Conservation (phyloP, 2,329 filamentous ascomycete species). For the Didymella arachidicola region DNA sequence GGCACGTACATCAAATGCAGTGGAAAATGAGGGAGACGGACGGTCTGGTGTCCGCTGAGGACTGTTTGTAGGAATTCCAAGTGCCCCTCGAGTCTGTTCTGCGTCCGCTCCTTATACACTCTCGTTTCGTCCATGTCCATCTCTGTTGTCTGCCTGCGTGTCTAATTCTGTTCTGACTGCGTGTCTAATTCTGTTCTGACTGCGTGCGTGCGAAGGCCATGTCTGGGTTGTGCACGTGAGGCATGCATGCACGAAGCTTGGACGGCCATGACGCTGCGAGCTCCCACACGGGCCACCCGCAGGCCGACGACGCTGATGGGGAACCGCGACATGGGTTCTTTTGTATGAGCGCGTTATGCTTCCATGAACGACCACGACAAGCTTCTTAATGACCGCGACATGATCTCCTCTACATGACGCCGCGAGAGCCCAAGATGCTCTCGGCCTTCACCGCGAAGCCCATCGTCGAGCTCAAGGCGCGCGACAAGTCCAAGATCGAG, state of each 20-base stretch:
- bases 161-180: too few relatives aligned
- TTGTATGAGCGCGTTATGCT: too few relatives aligned
- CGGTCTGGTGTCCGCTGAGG: conserved; percentile 30
- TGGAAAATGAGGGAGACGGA: conserved; percentile 33
- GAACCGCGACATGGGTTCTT: too few relatives aligned
- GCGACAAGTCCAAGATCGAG: conserved; percentile 97
- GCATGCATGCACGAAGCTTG: conserved; percentile 4
- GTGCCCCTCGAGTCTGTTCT: conserved; percentile 25
- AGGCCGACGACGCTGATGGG: too few relatives aligned
- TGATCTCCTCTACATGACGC: conserved; percentile 26
- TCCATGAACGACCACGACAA: too few relatives aligned
- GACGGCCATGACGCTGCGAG: conserved; percentile 38
- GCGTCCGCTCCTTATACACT: conserved; percentile 22
- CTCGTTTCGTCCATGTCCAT: neutral
- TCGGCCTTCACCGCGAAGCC: conserved; percentile 96
- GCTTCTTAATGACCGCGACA: conserved; percentile 19
- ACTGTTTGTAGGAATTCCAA: conserved; percentile 40
- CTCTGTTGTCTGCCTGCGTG: neutral
- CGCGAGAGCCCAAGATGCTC: conserved; percentile 69
- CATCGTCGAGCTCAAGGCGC: conserved; percentile 94
- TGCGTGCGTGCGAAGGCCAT: too few relatives aligned
- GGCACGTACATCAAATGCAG: conserved; percentile 5
- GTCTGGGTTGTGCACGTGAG: too few relatives aligned
- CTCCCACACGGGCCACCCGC: conserved; percentile 20
- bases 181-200: too few relatives aligned